Evolutionary conservation across 2,329 filamentous ascomycete genomes (phyloP).

Genomic region (Fusarium vanettenii): DNA sequence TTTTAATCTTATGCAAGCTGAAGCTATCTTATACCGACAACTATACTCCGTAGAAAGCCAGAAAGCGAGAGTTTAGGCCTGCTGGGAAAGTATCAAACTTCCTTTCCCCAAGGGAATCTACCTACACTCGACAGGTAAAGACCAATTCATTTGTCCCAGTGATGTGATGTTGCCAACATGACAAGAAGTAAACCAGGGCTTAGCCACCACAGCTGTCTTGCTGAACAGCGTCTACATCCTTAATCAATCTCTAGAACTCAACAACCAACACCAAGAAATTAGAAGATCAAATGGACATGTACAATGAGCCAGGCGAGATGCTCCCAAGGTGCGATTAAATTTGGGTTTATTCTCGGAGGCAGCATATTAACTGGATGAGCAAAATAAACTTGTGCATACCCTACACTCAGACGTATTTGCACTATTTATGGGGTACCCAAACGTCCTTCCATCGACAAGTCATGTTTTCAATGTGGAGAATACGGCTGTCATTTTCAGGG

Average conservation of each 20-base stretch:
- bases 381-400: background rate
- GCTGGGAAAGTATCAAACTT: no score
- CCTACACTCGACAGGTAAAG: background rate
- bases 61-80: no score
- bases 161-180: background rate
- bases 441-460: background rate
- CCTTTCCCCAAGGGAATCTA: background rate
- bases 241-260: background rate
- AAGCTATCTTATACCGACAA: no score
- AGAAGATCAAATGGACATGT: background rate
- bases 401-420: background rate
- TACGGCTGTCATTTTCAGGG: background rate
- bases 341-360: background rate
- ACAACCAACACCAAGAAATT: background rate
- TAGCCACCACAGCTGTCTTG: no score
- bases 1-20: no score
- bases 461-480: background rate
- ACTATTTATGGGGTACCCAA: background rate
- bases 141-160: background rate
- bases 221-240: no score
- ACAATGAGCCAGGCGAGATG: background rate
- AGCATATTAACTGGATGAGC: background rate
- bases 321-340: background rate
- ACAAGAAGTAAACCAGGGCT: no score
- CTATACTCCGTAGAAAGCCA: no score